Evolutionary conservation across 352 stramenopile genomes (phyloP), one percentile per base, ranked within the genome.

Genomic region (Thraustotheca clavata): DNA sequence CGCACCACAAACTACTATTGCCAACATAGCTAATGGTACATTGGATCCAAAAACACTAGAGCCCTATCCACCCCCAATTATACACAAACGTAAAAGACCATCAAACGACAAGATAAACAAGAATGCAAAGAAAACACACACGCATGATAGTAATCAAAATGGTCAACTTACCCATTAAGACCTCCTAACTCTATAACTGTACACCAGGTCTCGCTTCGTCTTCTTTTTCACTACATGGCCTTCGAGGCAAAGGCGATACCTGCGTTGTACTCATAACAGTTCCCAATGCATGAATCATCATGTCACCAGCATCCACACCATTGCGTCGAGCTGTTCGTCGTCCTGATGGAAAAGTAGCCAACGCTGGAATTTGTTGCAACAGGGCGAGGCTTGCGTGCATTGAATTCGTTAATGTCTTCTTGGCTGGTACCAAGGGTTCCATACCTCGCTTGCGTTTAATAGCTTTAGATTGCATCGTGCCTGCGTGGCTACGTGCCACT

Each of bases 251-350:
- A 0, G 52, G 52, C 34, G 52, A 49, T 2, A 61, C 52, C 32
- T 61, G 52, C 14, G 48, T 36, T 8, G 52, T 38, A 16, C 24
- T 61, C 33, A 60, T 60, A 38, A 43, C 39, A 4, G 26, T 12
- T 18, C 57, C 41, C 5, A 65, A 33, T 4, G 57, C 57, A 43
- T 65, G 57, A 33, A 65, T 48, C 57, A 65, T 65, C 35, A 24
- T 40, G 32, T 65, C 57, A 33, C 57, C 57, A 33, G 47, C 57
- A 16, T 65, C 57, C 12, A 65, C 57, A 33, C 35, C 57, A 11
- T 46, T 46, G 9, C 57, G 38, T 20, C 57, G 57, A 3, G 33
- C 35, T 6, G 47, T n/a, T 4, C 57, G 57, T 0, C 35, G 47
- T 24, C 57, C 39, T 24, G 43, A 31, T 24, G 26, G 50, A 38